Percentiles rank a stretch among this genome's conserved stretches.
Conservation (phyloP, 1,284 basidiomycete genomes). For the Ustilago shanxiensis region DNA sequence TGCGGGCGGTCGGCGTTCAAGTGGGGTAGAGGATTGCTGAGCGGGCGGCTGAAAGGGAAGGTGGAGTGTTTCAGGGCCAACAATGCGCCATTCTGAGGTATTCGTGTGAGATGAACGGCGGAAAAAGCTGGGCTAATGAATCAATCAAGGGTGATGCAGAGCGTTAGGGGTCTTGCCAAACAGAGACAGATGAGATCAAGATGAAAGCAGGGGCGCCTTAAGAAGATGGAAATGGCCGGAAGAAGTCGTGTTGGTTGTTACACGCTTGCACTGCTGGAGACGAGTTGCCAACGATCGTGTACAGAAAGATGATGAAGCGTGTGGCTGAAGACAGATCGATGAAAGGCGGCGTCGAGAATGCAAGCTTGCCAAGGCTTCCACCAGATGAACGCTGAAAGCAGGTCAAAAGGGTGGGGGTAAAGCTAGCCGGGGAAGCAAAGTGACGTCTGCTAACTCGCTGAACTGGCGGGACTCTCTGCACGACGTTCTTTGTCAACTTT, state of each 20-base stretch:
- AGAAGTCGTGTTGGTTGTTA: not conserved
- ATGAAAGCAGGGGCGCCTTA: not conserved
- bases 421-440: not conserved
- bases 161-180: constrained; percentile 7
- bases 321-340: not conserved
- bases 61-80: constrained; percentile 1
- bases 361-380: not conserved
- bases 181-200: not conserved
- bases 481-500: not conserved
- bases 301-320: not conserved
- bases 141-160: constrained; percentile 8
- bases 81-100: constrained; percentile 15
- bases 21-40: not conserved
- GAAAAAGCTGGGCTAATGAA: not conserved
- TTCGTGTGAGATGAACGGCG: constrained; percentile 5
- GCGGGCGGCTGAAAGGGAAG: not conserved
- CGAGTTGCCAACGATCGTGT: too few relatives aligned
- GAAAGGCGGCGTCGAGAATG: not conserved
- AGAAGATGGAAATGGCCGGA: not conserved
- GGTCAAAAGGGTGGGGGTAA: not conserved
- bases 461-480: not conserved
- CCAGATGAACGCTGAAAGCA: not conserved
- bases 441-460: not conserved
- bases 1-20: not conserved
- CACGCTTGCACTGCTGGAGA: not conserved